A percentile compares a stretch with the other conserved stretches of the same genome.
Conservation (phyloP, 345 rosid genomes). For the Aurinia saxatilis region DNA sequence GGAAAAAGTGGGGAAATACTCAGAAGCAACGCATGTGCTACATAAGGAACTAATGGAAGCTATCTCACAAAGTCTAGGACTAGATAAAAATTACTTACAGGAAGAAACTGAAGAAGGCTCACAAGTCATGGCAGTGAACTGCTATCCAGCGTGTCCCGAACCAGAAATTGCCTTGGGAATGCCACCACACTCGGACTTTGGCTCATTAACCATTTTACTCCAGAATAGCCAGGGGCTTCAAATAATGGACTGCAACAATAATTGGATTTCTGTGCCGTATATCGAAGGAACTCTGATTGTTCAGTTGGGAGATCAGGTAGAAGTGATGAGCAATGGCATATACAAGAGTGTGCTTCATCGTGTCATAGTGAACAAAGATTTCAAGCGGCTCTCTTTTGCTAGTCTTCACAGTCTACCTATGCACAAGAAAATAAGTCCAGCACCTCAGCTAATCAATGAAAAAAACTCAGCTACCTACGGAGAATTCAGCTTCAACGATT, state of each 20-base stretch:
- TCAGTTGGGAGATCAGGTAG: constrained; percentile 46
- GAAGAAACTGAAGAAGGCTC: constrained; percentile 37
- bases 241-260: constrained; percentile 32
- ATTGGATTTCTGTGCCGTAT: constrained; percentile 37
- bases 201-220: constrained; percentile 44
- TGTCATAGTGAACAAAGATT: constrained; percentile 36
- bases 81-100: constrained; percentile 28
- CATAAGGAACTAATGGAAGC: constrained; percentile 37
- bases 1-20: constrained; percentile 42
- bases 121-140: constrained; percentile 47
- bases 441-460: constrained; percentile 33
- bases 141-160: constrained; percentile 48
- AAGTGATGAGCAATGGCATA: constrained; percentile 52
- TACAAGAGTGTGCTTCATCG: constrained; percentile 44
- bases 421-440: constrained; percentile 42
- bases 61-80: constrained; percentile 43
- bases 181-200: constrained; percentile 51
- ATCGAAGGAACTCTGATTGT: constrained; percentile 42
- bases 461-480: constrained; percentile 32
- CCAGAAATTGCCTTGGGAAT: constrained; percentile 46
- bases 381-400: constrained; percentile 39
- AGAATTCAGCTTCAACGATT: constrained; percentile 42
- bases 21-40: constrained; percentile 34
- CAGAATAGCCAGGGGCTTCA: constrained; percentile 46
- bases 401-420: constrained; percentile 47